Evolutionary conservation across 164 flowering plant species (phyloP), one percentile per base, ranked within the genome.

Genomic region (Magnolia sinica): DNA sequence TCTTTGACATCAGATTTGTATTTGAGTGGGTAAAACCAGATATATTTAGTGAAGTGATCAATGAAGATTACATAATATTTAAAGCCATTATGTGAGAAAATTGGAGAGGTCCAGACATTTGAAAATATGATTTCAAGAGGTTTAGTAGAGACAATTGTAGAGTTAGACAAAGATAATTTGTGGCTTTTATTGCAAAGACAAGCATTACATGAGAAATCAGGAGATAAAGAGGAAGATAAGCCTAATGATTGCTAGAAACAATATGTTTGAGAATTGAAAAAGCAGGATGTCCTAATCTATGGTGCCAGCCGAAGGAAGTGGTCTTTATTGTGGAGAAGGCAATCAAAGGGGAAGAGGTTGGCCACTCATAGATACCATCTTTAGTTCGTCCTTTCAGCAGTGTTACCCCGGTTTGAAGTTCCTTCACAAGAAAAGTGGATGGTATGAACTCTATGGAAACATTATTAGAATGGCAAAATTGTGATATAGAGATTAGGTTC

Each of bases 121-220:
- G 70, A 67, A 67, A 20, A 67, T 67, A 67, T 20, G 31, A 67
- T 20, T 22, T 67, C 31, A 55, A 55, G 61, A 55, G 61, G 61
- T 16, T 55, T 55, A 55, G 61, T 55, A 2, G 61, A 55, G 61
- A 55, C 67, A 64, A 64, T 18, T 64, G 67, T 64, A 18, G 67
- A 64, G 3, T 8, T 64, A 22, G 67, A 70, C 7, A 70, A 70
- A 3, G 72, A 70, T 8, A 70, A 70, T 37, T 70, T 70, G 51
- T 70, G 72, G 52, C 6, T 70, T 70, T 70, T 70, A 70, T 70
- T 70, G 52, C 72, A 70, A 70, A 29, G 72, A 37, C 72, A 70
- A 37, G 52, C 9, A 70, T 70, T 31, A 31, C 37, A 31, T 31
- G 37, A 31, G 37, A 31, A 31, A 31, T 31, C 2, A 31, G 37